Evolutionary conservation across 2,329 filamentous ascomycete genomes (phyloP).

Genomic region (Diaporthe citrichinensis): DNA sequence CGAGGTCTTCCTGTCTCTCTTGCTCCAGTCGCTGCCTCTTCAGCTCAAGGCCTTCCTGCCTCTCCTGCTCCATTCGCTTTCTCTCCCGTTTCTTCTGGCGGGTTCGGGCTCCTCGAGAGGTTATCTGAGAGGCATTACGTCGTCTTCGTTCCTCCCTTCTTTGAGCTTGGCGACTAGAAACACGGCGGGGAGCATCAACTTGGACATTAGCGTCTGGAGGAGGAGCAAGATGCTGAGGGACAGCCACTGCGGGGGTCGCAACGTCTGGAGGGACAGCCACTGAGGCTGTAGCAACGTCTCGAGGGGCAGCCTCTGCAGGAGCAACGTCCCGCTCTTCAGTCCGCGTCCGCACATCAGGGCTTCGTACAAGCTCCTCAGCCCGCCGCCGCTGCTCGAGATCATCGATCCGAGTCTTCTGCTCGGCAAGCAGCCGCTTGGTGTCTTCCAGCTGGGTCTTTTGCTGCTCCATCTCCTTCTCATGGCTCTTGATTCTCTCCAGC

Average conservation of each 20-base stretch:
- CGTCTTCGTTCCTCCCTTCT: background rate
- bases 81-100: background rate
- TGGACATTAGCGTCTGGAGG: background rate
- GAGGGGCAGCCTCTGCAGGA: background rate
- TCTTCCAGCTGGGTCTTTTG: background rate
- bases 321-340: background rate
- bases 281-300: background rate
- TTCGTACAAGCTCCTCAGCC: background rate
- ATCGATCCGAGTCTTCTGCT: conserved; percentile 28
- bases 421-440: background rate
- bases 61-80: background rate
- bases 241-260: background rate
- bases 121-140: background rate
- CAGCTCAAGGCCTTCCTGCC: conserved; percentile 11
- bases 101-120: background rate
- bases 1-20: conserved; percentile 23
- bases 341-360: background rate
- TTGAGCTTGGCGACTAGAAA: background rate
- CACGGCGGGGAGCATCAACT: background rate
- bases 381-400: conserved; percentile 11
- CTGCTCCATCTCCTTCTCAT: conserved; percentile 24
- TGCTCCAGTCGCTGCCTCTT: conserved; percentile 1
- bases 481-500: background rate
- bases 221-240: background rate
- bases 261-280: too few relatives aligned